Evolutionary conservation across 2,329 filamentous ascomycete genomes (phyloP).

Genomic region (Fusarium papillatum): DNA sequence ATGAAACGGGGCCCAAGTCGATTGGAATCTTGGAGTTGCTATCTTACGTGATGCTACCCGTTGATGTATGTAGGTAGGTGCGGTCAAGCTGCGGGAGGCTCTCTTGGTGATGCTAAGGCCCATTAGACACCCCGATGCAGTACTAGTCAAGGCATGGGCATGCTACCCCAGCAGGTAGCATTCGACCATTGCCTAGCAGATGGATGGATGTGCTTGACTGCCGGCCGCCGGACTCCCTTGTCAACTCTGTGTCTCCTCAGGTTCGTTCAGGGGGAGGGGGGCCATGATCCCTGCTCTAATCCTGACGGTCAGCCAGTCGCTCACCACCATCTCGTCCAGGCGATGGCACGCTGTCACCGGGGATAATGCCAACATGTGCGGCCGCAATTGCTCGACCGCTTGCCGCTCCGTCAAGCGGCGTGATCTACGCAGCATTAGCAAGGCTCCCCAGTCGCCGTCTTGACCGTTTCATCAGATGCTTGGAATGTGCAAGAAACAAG

Average conservation of each 20-base stretch:
- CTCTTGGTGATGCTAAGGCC: conserved; percentile 13
- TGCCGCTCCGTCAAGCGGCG: conserved; percentile 1
- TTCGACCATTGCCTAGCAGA: neutral
- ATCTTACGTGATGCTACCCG: conserved; percentile 6
- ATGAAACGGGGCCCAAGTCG: neutral
- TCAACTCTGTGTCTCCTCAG: conserved; percentile 33
- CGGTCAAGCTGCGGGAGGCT: conserved; percentile 1
- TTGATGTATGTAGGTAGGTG: neutral
- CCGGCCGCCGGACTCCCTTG: conserved; percentile 34
- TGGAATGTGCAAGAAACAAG: neutral
- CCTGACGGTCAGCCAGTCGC: conserved; percentile 3
- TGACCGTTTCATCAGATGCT: conserved; percentile 9
- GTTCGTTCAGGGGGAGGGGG: conserved; percentile 24
- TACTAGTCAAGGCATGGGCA: conserved; percentile 1
- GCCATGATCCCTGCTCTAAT: conserved; percentile 15
- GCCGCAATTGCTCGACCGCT: conserved; percentile 13
- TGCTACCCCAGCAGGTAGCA: conserved; percentile 36
- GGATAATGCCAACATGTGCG: conserved; percentile 31
- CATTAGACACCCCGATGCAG: neutral
- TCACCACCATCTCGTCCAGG: conserved; percentile 26
- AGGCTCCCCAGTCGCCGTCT: conserved; percentile 16
- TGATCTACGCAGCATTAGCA: conserved; percentile 12
- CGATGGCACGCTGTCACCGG: conserved; percentile 29
- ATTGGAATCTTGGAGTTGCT: neutral
- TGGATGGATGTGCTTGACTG: conserved; percentile 10